These are phyloP conservation scores for Leccinum variabile DNA, from an alignment of 1,284 basidiomycete genomes.

Conservation along the genomic window DNA sequence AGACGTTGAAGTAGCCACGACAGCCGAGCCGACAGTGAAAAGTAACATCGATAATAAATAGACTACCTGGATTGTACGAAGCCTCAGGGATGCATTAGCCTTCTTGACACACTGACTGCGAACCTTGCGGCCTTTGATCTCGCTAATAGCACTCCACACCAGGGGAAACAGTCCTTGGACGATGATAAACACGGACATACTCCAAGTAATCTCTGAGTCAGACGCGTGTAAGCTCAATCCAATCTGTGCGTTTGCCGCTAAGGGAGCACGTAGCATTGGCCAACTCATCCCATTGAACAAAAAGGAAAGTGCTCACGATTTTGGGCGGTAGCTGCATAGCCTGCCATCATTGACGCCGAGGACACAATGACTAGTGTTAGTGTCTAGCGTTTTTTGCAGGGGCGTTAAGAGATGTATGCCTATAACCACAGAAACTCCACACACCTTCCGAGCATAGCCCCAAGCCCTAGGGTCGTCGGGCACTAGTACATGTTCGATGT, in stretches of 20 bases:
- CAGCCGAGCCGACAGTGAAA: slow-evolving; percentile 62
- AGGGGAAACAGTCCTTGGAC: slow-evolving; percentile 69
- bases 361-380: slow-evolving; percentile 58
- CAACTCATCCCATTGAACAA: not conserved
- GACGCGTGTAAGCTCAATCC: slow-evolving; percentile 66
- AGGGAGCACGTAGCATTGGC: not conserved
- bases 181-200: slow-evolving; percentile 79
- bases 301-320: slow-evolving; percentile 51
- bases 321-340: slow-evolving; percentile 66
- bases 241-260: slow-evolving; percentile 73
- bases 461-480: slow-evolving; percentile 78
- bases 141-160: slow-evolving; percentile 74
- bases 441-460: slow-evolving; percentile 63
- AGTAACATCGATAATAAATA: slow-evolving; percentile 66
- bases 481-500: slow-evolving; percentile 70
- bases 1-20: slow-evolving; percentile 61
- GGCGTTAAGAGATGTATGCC: not conserved
- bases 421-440: not conserved
- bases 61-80: slow-evolving; percentile 47
- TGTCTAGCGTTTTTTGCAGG: slow-evolving; percentile 39
- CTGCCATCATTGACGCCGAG: slow-evolving; percentile 68
- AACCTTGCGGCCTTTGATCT: slow-evolving; percentile 80
- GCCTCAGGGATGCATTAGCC: not conserved
- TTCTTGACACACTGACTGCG: slow-evolving; percentile 2
- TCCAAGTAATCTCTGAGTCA: slow-evolving; percentile 69